Percentiles rank a stretch among this genome's conserved stretches.
These are phyloP conservation scores for Diplocarpon rosae DNA, from an alignment of 2,329 filamentous ascomycete genomes.

Conservation along the genomic window DNA sequence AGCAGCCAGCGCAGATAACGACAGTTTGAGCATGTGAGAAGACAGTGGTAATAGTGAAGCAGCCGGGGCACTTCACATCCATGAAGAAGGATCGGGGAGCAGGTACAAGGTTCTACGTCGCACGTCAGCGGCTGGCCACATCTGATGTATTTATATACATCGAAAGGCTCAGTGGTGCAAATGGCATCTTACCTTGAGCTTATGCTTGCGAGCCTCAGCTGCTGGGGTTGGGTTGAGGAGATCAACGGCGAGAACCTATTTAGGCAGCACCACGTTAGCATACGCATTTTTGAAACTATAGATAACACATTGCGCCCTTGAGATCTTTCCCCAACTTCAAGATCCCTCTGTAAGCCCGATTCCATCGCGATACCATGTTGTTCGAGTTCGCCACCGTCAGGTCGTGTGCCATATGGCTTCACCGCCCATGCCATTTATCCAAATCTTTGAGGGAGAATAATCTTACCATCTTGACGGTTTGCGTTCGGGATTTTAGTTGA, in stretches of 20 bases:
- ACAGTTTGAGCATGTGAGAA: conserved; percentile 99
- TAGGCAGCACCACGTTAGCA: conserved; percentile 37
- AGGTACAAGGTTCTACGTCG: conserved; percentile 73
- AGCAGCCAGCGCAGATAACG: conserved; percentile 99
- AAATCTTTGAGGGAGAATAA: conserved; percentile 11
- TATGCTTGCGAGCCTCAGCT: conserved; percentile 99
- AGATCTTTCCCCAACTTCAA: conserved; percentile 3
- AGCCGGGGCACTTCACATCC: conserved; percentile 99
- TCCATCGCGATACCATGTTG: conserved; percentile 3
- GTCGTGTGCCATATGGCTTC: conserved; percentile 24
- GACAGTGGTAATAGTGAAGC: conserved; percentile 99
- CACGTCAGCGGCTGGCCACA: conserved; percentile 12
- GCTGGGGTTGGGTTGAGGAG: conserved; percentile 97
- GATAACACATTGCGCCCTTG: conserved; percentile 14
- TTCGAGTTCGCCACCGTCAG: conserved; percentile 9
- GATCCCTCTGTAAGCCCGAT: conserved; percentile 1
- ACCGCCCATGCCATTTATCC: conserved; percentile 13
- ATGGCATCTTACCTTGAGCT: conserved; percentile 79
- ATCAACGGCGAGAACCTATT: conserved; percentile 98
- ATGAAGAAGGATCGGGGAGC: conserved; percentile 99
- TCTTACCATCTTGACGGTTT: conserved; percentile 62
- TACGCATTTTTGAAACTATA: conserved; percentile 23
- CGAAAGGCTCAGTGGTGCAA: conserved; percentile 1
- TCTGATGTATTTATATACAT: conserved; percentile 2
- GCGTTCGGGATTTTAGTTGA: conserved; percentile 29